Percentiles rank a stretch among this genome's conserved stretches.
Evolutionary conservation across 1,139 yeast genomes (phyloP).

Genomic region (Debaryomyces coudertii): DNA sequence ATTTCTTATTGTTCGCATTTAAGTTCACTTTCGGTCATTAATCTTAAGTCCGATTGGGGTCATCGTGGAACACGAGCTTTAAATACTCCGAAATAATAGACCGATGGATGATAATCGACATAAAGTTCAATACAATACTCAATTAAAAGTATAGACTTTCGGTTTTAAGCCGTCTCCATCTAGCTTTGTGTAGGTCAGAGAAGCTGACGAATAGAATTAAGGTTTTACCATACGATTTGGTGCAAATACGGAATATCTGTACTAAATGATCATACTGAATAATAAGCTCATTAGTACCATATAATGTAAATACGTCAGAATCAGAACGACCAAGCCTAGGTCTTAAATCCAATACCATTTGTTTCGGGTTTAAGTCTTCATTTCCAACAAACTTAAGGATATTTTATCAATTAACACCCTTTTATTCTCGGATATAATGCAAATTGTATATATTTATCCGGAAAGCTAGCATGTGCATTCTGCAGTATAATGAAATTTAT

Average conservation of each 20-base stretch:
- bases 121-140: not conserved
- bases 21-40: not conserved
- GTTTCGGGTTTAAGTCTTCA: not conserved
- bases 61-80: not conserved
- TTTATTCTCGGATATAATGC: not conserved
- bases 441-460: not conserved
- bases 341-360: not conserved
- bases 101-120: not conserved
- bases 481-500: too few relatives aligned
- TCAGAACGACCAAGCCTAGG: not conserved
- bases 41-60: not conserved
- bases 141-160: not conserved
- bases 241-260: not conserved
- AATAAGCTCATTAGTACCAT: too few relatives aligned
- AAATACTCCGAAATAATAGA: not conserved
- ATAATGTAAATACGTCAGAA: too few relatives aligned
- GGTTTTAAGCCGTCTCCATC: slow-evolving; percentile 1
- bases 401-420: not conserved
- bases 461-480: too few relatives aligned
- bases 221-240: not conserved
- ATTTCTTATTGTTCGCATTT: not conserved
- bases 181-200: not conserved
- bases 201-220: not conserved
- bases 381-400: not conserved
- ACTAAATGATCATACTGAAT: too few relatives aligned